Evolutionary conservation across 768 basidiomycete species (phyloP).

Genomic region (Naganishia vaughanmartiniae): DNA sequence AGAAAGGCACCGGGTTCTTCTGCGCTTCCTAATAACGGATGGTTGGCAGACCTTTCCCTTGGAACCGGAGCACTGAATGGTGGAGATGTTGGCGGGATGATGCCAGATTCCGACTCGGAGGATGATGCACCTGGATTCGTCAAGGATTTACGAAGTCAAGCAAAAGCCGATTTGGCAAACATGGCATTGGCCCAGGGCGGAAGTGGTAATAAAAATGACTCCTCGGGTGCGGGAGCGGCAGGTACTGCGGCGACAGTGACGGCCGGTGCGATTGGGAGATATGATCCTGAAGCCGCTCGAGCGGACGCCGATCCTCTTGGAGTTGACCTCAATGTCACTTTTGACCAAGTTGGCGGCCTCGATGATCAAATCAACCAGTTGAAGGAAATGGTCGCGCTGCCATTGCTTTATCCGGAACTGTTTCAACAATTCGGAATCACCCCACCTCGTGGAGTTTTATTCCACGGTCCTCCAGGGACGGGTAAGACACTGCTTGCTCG

Average conservation of each 20-base stretch:
- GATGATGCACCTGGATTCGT: constrained; percentile 30
- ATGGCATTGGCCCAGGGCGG: constrained; percentile 27
- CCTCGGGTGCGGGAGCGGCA: not conserved
- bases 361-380: constrained; percentile 94
- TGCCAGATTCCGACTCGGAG: constrained; percentile 33
- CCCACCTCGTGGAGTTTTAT: constrained; percentile 91
- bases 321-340: constrained; percentile 86
- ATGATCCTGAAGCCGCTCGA: constrained; percentile 56
- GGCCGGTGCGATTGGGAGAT: constrained; percentile 29
- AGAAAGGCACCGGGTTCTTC: not conserved
- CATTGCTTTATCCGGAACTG: constrained; percentile 91
- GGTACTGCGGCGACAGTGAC: constrained; percentile 23
- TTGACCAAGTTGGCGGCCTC: constrained; percentile 93
- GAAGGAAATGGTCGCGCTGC: constrained; percentile 97
- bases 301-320: constrained; percentile 96
- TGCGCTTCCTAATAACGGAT: constrained; percentile 23
- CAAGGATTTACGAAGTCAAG: constrained; percentile 30
- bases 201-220: constrained; percentile 10
- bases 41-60: constrained; percentile 12
- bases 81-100: constrained; percentile 3
- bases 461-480: constrained; percentile 98
- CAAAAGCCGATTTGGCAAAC: constrained; percentile 21
- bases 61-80: constrained; percentile 22
- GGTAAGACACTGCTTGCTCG: constrained; percentile 86
- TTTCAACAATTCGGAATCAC: constrained; percentile 91